Conservation (phyloP, 352 stramenopile species). For the Globisporangium yorkense region DNA sequence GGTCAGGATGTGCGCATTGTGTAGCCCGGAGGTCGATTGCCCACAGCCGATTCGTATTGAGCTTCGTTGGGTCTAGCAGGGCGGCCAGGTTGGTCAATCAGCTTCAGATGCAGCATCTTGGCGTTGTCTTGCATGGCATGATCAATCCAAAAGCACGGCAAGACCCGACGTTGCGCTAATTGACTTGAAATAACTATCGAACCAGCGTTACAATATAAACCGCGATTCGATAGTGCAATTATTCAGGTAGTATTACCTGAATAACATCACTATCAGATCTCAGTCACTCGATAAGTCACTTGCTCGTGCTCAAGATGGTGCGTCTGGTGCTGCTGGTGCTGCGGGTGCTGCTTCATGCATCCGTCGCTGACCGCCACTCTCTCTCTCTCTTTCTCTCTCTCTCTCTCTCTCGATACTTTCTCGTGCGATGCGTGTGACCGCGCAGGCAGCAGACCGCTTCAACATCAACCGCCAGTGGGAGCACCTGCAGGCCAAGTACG, state of each 20-base stretch:
- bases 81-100: too few species aligned
- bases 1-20: too few species aligned
- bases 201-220: background rate
- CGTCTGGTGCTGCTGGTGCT: too few species aligned
- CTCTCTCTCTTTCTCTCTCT: background rate
- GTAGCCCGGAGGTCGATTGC: too few species aligned
- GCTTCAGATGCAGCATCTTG: too few species aligned
- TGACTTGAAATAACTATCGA: background rate
- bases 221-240: background rate
- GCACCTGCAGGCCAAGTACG: slow-evolving; percentile 92
- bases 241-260: background rate
- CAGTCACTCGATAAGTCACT: background rate
- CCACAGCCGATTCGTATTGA: too few species aligned
- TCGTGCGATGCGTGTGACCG: too few species aligned
- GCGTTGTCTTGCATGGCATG: too few species aligned
- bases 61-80: too few species aligned
- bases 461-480: slow-evolving; percentile 94
- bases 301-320: background rate
- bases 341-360: background rate
- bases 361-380: background rate
- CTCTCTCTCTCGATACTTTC: background rate
- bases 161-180: background rate
- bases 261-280: background rate
- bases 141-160: too few species aligned
- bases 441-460: slow-evolving; percentile 78